phyloP scores from a whole-genome alignment of 2,329 filamentous ascomycete genomes.

The Fusarium irregulare region DNA sequence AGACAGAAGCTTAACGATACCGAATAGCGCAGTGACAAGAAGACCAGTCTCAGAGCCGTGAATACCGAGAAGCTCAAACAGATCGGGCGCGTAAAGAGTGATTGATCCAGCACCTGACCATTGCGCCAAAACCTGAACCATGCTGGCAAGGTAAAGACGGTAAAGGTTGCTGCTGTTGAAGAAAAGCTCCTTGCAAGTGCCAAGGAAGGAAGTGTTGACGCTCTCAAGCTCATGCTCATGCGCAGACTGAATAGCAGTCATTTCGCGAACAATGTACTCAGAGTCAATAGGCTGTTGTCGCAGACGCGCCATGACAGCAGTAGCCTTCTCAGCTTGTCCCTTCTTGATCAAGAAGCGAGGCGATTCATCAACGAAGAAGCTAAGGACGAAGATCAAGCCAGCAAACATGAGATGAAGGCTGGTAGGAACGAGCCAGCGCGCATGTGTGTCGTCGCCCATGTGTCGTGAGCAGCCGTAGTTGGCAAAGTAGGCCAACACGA shows the following conservation, averaged over 20 bases:
- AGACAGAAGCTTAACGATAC: slow-evolving; percentile 15
- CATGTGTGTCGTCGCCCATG: slow-evolving; percentile 12
- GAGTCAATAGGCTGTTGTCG: slow-evolving; percentile 8
- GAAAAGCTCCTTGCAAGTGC: slow-evolving; percentile 26
- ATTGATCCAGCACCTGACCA: slow-evolving; percentile 34
- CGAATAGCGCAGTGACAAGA: slow-evolving; percentile 19
- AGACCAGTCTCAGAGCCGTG: slow-evolving; percentile 19
- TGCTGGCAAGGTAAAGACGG: slow-evolving; percentile 32
- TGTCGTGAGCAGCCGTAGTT: slow-evolving; percentile 32
- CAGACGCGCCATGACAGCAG: slow-evolving; percentile 5
- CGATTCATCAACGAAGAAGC: slow-evolving; percentile 28
- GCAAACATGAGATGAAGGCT: slow-evolving; percentile 35
- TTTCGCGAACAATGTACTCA: slow-evolving; percentile 21
- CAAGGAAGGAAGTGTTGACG: slow-evolving; percentile 15
- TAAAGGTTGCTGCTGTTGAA: slow-evolving; percentile 32
- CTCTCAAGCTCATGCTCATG: slow-evolving; percentile 25
- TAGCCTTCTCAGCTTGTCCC: slow-evolving; percentile 18
- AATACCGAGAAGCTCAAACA: slow-evolving; percentile 14
- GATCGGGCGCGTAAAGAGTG: slow-evolving; percentile 14
- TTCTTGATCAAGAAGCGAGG: slow-evolving; percentile 31
- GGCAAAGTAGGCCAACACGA: slow-evolving; percentile 27
- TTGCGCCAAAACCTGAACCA: slow-evolving; percentile 35
- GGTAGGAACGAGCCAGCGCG: slow-evolving; percentile 31
- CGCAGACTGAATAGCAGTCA: slow-evolving; percentile 8
- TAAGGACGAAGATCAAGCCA: slow-evolving; percentile 21